Evolutionary conservation across 2,329 filamentous ascomycete species (phyloP).

Genomic region (Aspergillus calidoustus): DNA sequence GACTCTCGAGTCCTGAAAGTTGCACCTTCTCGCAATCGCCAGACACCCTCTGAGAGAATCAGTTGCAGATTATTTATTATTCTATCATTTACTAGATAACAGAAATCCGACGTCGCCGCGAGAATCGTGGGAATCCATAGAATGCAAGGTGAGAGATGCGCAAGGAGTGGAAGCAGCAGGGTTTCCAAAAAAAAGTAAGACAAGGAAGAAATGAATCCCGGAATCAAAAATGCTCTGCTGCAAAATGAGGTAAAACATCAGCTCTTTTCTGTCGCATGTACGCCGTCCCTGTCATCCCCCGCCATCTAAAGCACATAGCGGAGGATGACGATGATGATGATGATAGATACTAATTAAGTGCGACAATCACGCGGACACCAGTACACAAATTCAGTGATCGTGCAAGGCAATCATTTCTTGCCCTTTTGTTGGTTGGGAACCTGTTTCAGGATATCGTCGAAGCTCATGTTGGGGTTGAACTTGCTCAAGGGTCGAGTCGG

Average conservation of each 20-base stretch:
- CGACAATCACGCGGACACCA: not conserved
- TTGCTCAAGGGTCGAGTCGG: slow-evolving; percentile 44
- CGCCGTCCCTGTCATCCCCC: slow-evolving; percentile 24
- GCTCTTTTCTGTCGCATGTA: slow-evolving; percentile 23
- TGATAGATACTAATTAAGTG: slow-evolving; percentile 16
- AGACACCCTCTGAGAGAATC: not conserved
- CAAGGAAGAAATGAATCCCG: slow-evolving; percentile 12
- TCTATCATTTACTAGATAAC: slow-evolving; percentile 17
- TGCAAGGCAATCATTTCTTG: slow-evolving; percentile 36
- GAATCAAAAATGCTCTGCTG: slow-evolving; percentile 16
- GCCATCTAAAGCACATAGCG: slow-evolving; percentile 20
- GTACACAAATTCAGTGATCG: slow-evolving; percentile 16
- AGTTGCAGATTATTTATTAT: slow-evolving; percentile 16
- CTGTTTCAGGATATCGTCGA: slow-evolving; percentile 53
- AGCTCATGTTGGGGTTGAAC: slow-evolving; percentile 54
- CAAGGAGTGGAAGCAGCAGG: slow-evolving; percentile 6
- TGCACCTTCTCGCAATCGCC: not conserved
- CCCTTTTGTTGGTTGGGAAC: slow-evolving; percentile 42
- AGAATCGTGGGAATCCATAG: slow-evolving; percentile 13
- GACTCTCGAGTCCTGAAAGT: not conserved
- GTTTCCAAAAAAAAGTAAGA: slow-evolving; percentile 15
- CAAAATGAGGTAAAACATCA: slow-evolving; percentile 11
- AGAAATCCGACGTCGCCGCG: slow-evolving; percentile 10
- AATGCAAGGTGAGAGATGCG: not conserved
- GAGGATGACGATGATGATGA: slow-evolving; percentile 17